Conservation (phyloP, 495 filamentous ascomycete genomes). For the Daldinia childiae region DNA sequence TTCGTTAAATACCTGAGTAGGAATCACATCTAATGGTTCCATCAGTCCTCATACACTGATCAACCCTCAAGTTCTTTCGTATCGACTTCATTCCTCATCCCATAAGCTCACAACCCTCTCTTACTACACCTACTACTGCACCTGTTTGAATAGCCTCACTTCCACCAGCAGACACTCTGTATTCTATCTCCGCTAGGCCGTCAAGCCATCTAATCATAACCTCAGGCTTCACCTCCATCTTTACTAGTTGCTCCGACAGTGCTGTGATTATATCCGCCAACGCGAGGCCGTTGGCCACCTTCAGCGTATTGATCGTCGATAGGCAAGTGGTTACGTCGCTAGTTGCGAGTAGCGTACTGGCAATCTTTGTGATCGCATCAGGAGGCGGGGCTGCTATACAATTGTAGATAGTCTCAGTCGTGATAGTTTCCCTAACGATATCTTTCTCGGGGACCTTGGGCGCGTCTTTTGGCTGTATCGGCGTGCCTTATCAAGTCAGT, state of each 20-base stretch:
- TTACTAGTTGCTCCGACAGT: slow-evolving; percentile 80
- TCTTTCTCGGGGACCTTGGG: slow-evolving; percentile 67
- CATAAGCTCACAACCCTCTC: slow-evolving; percentile 82
- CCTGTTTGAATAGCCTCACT: slow-evolving; percentile 93
- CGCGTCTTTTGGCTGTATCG: slow-evolving; percentile 70
- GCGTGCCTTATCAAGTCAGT: slow-evolving; percentile 63
- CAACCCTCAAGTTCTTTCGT: not conserved
- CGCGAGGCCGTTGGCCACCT: slow-evolving; percentile 86
- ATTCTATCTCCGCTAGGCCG: slow-evolving; percentile 91
- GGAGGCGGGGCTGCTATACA: slow-evolving; percentile 97
- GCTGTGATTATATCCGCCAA: slow-evolving; percentile 92
- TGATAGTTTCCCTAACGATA: slow-evolving; percentile 82
- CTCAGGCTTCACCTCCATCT: slow-evolving; percentile 85
- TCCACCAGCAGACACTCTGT: slow-evolving; percentile 86
- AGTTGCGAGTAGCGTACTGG: slow-evolving; percentile 80
- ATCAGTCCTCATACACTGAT: not conserved
- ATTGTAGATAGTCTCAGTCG: slow-evolving; percentile 91
- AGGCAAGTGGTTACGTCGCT: slow-evolving; percentile 88
- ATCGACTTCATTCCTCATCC: slow-evolving; percentile 41
- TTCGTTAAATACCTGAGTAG: not conserved
- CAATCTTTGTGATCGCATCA: slow-evolving; percentile 83
- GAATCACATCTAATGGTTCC: not conserved
- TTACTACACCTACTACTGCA: slow-evolving; percentile 86
- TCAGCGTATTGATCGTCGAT: slow-evolving; percentile 84
- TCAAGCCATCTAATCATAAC: slow-evolving; percentile 92